Conservation (phyloP, 1,284 basidiomycete species). For the Phylloboletellus chloephorus region DNA sequence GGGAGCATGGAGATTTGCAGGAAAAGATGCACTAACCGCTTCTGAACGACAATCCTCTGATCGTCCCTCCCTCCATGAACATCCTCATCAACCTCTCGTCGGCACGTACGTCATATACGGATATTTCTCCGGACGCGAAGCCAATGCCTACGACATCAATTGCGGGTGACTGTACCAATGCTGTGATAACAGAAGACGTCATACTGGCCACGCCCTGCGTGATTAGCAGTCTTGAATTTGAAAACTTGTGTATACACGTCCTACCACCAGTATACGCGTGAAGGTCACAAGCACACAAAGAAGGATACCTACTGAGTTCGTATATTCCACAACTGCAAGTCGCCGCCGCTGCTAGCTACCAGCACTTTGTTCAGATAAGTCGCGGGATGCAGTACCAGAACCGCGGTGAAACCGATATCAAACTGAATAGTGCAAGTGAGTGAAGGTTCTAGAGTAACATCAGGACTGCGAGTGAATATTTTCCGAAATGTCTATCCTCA, state of each 20-base stretch:
- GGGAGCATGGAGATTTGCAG: constrained; percentile 1
- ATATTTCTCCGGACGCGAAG: constrained; percentile 82
- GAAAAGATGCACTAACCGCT: constrained; percentile 56
- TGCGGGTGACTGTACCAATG: constrained; percentile 87
- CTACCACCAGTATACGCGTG: constrained; percentile 33
- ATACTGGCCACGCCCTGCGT: constrained; percentile 39
- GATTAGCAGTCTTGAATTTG: constrained; percentile 46
- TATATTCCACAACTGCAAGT: constrained; percentile 93
- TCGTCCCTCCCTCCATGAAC: constrained; percentile 78
- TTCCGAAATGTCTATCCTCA: constrained; percentile 2
- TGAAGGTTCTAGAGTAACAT: constrained; percentile 20
- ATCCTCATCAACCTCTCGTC: constrained; percentile 87
- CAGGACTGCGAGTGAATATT: constrained; percentile 1
- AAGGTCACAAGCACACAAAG: not conserved
- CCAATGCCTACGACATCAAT: constrained; percentile 94
- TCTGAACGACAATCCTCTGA: constrained; percentile 79
- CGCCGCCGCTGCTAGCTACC: constrained; percentile 77
- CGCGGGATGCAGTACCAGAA: constrained; percentile 83
- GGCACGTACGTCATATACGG: constrained; percentile 84
- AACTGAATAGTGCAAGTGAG: constrained; percentile 58
- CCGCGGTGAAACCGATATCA: constrained; percentile 77
- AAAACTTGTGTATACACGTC: constrained; percentile 62
- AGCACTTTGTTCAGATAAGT: constrained; percentile 98
- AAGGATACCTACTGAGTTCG: constrained; percentile 60
- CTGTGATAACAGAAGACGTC: constrained; percentile 61